These are phyloP conservation scores for Pezicula radicicola DNA, from an alignment of 2,329 filamentous ascomycete genomes.

Conservation along the genomic window DNA sequence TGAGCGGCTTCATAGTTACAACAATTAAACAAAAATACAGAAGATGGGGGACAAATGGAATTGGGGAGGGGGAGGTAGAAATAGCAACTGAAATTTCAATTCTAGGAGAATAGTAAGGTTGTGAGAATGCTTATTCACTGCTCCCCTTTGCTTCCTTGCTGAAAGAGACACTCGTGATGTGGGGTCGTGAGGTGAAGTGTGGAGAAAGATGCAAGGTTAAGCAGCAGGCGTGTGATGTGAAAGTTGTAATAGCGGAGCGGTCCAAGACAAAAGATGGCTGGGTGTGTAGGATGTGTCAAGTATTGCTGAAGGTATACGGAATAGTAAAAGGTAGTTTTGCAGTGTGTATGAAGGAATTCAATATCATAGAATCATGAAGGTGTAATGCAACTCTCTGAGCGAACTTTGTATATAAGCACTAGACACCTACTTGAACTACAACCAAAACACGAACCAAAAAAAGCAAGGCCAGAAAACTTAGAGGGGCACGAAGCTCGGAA, in stretches of 20 bases:
- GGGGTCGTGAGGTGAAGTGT: background rate
- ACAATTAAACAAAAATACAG: background rate
- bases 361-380: background rate
- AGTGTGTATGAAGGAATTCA: background rate
- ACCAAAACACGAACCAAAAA: background rate
- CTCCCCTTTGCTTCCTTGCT: background rate
- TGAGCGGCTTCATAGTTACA: constrained; percentile 6
- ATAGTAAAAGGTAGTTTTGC: background rate
- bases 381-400: background rate
- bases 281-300: background rate
- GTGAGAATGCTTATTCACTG: background rate
- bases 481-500: background rate
- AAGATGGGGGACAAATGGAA: background rate
- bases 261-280: background rate
- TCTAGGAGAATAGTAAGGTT: background rate
- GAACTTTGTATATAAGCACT: background rate
- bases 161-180: background rate
- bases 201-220: background rate
- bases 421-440: background rate
- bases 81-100: background rate
- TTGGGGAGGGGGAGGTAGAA: background rate
- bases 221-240: background rate
- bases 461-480: background rate
- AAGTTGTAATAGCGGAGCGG: background rate
- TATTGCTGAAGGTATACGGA: background rate